These are phyloP conservation scores for Exophiala spinifera DNA, from an alignment of 2,329 filamentous ascomycete genomes.

Conservation along the genomic window DNA sequence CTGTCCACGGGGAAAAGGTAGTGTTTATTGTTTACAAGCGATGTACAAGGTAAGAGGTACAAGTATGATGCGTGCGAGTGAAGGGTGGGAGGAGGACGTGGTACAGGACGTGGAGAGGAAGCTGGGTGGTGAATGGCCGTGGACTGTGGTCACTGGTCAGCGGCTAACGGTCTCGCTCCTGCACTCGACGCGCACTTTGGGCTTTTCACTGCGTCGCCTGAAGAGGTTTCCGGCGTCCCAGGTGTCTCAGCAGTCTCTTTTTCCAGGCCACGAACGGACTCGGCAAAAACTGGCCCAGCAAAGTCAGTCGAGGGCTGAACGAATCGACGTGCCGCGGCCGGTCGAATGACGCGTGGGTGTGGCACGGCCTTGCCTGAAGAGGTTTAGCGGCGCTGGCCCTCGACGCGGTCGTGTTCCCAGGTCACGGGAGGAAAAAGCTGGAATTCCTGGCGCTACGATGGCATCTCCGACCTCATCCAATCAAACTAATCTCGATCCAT, in stretches of 20 bases:
- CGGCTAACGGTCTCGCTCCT: background rate
- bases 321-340: background rate
- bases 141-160: no score
- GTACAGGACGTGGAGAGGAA: constrained; percentile 1
- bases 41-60: constrained; percentile 1
- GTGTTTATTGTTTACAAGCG: constrained; percentile 1
- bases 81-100: background rate
- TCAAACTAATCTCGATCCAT: constrained; percentile 1
- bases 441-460: background rate
- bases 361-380: background rate
- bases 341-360: background rate
- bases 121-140: background rate
- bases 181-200: no score
- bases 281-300: background rate
- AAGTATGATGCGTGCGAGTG: background rate
- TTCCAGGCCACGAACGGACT: background rate
- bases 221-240: no score
- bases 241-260: no score
- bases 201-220: no score
- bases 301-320: background rate
- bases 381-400: background rate
- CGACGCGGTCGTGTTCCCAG: constrained; percentile 2
- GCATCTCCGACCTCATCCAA: background rate
- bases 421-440: background rate
- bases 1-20: background rate